These are phyloP conservation scores for Plasmodium vinckei DNA, from an alignment of 169 alveolate genomes.

Conservation along the genomic window DNA sequence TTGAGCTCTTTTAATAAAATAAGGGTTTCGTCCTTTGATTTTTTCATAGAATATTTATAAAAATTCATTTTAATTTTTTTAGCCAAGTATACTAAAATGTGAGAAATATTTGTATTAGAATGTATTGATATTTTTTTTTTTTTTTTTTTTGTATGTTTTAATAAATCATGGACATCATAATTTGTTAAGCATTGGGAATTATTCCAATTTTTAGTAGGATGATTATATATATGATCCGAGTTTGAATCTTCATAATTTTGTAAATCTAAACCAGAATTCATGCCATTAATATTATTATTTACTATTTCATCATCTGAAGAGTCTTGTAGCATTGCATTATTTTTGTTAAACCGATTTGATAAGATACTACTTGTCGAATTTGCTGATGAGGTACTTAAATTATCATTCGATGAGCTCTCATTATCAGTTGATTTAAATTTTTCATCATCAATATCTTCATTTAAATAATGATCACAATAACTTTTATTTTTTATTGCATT, in stretches of 20 bases:
- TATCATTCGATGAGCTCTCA: constrained; percentile 38
- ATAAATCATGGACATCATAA: constrained; percentile 15
- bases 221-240: constrained; percentile 20
- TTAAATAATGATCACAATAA: constrained; percentile 43
- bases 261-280: background rate
- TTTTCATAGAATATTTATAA: constrained; percentile 74
- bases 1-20: constrained; percentile 68
- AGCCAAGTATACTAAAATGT: constrained; percentile 39
- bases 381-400: constrained; percentile 44
- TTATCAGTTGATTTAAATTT: constrained; percentile 10
- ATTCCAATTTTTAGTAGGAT: constrained; percentile 49
- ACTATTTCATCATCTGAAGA: constrained; percentile 2
- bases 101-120: constrained; percentile 40
- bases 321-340: background rate
- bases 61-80: constrained; percentile 72
- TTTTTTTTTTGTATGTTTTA: constrained; percentile 42
- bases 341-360: constrained; percentile 14
- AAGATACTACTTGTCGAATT: constrained; percentile 47
- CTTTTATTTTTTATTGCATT: constrained; percentile 4
- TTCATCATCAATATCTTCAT: constrained; percentile 15
- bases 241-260: constrained; percentile 19
- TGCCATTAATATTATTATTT: constrained; percentile 16
- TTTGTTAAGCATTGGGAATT: constrained; percentile 38
- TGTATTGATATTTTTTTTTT: constrained; percentile 51
- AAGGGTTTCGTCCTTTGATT: constrained; percentile 65